A percentile compares a stretch with the other conserved stretches of the same genome.
Evolutionary conservation across 2,329 filamentous ascomycete species (phyloP).

Genomic region (Neurospora crassa): DNA sequence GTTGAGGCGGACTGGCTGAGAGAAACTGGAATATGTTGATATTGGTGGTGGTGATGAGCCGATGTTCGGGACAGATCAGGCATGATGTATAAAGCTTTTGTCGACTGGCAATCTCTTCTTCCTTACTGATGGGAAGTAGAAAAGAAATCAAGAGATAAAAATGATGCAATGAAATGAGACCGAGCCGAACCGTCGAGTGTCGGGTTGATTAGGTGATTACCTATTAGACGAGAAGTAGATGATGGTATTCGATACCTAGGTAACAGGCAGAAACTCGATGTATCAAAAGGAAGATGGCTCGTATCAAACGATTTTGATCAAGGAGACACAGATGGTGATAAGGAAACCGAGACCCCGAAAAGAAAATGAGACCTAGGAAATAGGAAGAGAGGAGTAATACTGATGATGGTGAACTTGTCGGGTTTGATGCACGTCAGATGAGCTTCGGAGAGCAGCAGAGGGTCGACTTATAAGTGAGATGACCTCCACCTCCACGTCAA

Average conservation of each 20-base stretch:
- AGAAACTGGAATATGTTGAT: slow-evolving; percentile 16
- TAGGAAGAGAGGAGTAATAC: slow-evolving; percentile 30
- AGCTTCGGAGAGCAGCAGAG: slow-evolving; percentile 22
- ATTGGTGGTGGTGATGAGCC: slow-evolving; percentile 22
- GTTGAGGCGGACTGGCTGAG: slow-evolving; percentile 14
- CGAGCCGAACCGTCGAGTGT: slow-evolving; percentile 7
- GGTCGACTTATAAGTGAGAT: slow-evolving; percentile 18
- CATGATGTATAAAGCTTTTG: slow-evolving; percentile 15
- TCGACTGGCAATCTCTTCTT: slow-evolving; percentile 5
- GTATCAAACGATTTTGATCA: slow-evolving; percentile 31
- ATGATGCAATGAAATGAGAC: slow-evolving; percentile 6
- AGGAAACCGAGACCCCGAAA: slow-evolving; percentile 18
- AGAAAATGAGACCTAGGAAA: slow-evolving; percentile 20
- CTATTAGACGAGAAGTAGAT: slow-evolving; percentile 11
- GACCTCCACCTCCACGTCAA: background rate
- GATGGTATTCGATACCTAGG: slow-evolving; percentile 6
- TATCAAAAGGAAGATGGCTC: slow-evolving; percentile 21
- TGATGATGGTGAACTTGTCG: slow-evolving; percentile 27
- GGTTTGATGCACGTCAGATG: slow-evolving; percentile 14
- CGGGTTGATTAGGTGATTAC: slow-evolving; percentile 12
- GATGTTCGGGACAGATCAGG: slow-evolving; percentile 21
- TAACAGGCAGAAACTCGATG: slow-evolving; percentile 9
- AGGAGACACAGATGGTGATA: slow-evolving; percentile 11
- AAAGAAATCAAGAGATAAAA: slow-evolving; percentile 3
- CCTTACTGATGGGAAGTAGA: background rate